Evolutionary conservation across 1,139 yeast species (phyloP).

Genomic region (Debaryomyces sp.): DNA sequence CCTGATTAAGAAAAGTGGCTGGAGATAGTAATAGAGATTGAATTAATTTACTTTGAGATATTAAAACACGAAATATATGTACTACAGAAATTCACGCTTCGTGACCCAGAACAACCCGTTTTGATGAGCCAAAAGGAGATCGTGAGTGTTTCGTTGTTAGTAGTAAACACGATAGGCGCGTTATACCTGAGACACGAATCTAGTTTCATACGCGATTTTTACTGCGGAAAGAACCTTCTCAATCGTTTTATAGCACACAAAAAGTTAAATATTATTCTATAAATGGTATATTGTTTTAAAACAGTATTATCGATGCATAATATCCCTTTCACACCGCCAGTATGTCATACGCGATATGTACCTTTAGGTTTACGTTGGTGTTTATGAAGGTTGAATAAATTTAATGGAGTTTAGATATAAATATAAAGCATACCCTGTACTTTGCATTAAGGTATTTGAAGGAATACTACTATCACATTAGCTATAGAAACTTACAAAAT

Average conservation of each 20-base stretch:
- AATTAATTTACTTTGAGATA: background rate
- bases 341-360: conserved; percentile 6
- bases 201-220: conserved; percentile 1
- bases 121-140: background rate
- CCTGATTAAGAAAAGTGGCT: background rate
- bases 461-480: background rate
- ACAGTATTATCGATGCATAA: background rate
- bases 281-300: conserved; percentile 5
- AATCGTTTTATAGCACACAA: background rate
- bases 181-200: background rate
- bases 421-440: conserved; percentile 1
- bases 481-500: conserved; percentile 8
- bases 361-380: background rate
- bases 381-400: background rate
- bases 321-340: conserved; percentile 7
- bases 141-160: background rate
- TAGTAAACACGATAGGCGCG: background rate
- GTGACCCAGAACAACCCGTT: background rate
- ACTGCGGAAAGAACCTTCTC: background rate
- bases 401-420: conserved; percentile 3
- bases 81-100: background rate
- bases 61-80: background rate
- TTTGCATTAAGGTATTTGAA: background rate
- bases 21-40: background rate
- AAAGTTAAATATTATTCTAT: conserved; percentile 3